phyloP scores from a whole-genome alignment of 257 asterid genomes.

The Agastache rugosa region DNA sequence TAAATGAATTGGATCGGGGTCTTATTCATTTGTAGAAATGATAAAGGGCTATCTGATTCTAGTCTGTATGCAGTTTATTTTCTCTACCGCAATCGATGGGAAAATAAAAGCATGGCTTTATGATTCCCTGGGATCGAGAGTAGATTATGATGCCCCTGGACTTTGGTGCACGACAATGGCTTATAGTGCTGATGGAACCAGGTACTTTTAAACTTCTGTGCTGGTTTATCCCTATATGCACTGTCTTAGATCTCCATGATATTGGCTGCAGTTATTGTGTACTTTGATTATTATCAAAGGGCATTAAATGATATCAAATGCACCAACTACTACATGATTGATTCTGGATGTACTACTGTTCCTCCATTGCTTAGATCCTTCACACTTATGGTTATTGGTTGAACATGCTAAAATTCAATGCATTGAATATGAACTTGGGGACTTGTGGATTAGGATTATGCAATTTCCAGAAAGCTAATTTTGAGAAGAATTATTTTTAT shows the following conservation, averaged over 20 bases:
- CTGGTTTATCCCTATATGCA: constrained; percentile 20
- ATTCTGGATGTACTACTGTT: background rate
- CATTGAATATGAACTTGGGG: background rate
- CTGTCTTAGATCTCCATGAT: constrained; percentile 8
- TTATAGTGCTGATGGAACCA: constrained; percentile 97
- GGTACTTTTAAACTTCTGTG: constrained; percentile 52
- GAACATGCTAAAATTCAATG: background rate
- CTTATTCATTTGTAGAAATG: constrained; percentile 25
- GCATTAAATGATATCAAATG: constrained; percentile 24
- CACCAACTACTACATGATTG: background rate
- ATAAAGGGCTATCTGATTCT: constrained; percentile 41
- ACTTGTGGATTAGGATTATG: constrained; percentile 11
- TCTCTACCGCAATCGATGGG: constrained; percentile 98
- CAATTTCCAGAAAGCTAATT: background rate
- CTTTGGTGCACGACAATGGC: constrained; percentile 99
- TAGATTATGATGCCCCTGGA: constrained; percentile 99
- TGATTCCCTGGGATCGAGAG: constrained; percentile 96
- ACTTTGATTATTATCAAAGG: background rate
- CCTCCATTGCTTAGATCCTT: background rate
- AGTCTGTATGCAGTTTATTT: constrained; percentile 76
- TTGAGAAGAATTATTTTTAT: background rate
- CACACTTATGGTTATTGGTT: background rate
- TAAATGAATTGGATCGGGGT: constrained; percentile 18
- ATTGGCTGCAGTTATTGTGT: background rate
- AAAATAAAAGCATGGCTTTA: constrained; percentile 99